Base-by-base conservation (phyloP, 2,329 filamentous ascomycete species). In the Aspergillus tubingensis region DNA sequence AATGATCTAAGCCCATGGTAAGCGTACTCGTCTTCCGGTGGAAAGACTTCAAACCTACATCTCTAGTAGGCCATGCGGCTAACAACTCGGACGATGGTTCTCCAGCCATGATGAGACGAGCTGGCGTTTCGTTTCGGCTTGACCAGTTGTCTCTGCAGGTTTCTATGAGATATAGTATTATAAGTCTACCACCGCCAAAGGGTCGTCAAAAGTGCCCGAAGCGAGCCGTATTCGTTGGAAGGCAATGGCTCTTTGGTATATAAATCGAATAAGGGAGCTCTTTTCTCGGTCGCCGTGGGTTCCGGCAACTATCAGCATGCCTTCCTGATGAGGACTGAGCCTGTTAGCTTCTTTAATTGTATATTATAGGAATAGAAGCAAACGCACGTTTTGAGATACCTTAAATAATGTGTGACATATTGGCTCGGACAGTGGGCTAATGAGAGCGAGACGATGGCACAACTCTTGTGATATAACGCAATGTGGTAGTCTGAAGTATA, bases 1-100 rank as follows among this genome's bases (percentile, higher is more conserved):
- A 59, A 94, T 81, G 68, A 96, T 92, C 91, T 98, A 67, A 32
- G 25, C 17, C 10, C 21, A 32, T 10, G 39, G 66, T 56, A 64
- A n/a, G 19, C 3, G 54, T 15, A 8, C 4, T 11, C 30, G n/a
- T n/a, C 6, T 5, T 23, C 7, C 6, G 25, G 25, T 27, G 25
- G 25, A 8, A 27, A 27, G 25, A 25, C 5, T 38, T 13, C 8
- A n/a, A 13, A 73, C 74, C 64, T 64, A 80, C 78, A 69, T 80
- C 77, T 57, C 67, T 64, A 23, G 69, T 63, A 8, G 72, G 69
- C 77, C 77, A 80, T 68, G 68, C 8, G 25, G 17, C 23, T 48
- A 11, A 27, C 41, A 21, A 48, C 30, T 23, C 27, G 8, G 47
- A 11, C 8, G 25, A 17, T 50, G 7, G 15, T 30, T 50, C 25